A percentile compares a stretch with the other conserved stretches of the same genome.
Conservation (phyloP, 345 rosid genomes). For the Hirschfeldia incana region DNA sequence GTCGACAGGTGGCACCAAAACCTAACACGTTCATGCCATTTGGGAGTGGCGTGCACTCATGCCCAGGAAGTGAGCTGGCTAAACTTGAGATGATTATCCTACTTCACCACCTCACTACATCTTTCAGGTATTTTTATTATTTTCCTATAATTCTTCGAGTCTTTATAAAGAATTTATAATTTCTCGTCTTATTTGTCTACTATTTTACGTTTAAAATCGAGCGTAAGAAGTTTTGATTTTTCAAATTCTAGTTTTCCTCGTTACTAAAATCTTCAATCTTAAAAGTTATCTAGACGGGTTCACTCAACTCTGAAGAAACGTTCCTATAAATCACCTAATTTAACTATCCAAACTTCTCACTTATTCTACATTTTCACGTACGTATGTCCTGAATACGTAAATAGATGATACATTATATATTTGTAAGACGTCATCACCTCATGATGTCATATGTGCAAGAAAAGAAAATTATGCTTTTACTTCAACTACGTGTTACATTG, state of each 20-base stretch:
- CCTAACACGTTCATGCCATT: constrained; percentile 89
- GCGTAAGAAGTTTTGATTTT: too few relatives aligned
- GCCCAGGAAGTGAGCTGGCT: constrained; percentile 98
- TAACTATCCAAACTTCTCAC: too few relatives aligned
- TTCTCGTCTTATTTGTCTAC: background rate
- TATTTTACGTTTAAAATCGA: too few relatives aligned
- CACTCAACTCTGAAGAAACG: too few relatives aligned
- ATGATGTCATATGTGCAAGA: constrained; percentile 27
- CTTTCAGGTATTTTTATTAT: constrained; percentile 56
- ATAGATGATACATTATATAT: too few relatives aligned
- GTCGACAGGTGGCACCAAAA: constrained; percentile 72
- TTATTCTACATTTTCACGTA: background rate
- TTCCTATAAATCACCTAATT: too few relatives aligned
- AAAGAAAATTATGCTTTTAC: background rate
- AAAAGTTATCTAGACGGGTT: too few relatives aligned
- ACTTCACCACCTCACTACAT: constrained; percentile 80
- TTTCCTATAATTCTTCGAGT: background rate
- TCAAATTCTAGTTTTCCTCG: too few relatives aligned
- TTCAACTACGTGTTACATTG: constrained; percentile 4
- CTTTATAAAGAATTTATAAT: background rate
- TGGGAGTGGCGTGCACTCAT: constrained; percentile 90
- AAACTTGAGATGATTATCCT: constrained; percentile 90
- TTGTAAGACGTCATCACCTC: constrained; percentile 24
- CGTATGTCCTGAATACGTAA: background rate
- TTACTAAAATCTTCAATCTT: too few relatives aligned